phyloP scores from a whole-genome alignment of 1,284 basidiomycete genomes.

The Pisolithus thermaeus region DNA sequence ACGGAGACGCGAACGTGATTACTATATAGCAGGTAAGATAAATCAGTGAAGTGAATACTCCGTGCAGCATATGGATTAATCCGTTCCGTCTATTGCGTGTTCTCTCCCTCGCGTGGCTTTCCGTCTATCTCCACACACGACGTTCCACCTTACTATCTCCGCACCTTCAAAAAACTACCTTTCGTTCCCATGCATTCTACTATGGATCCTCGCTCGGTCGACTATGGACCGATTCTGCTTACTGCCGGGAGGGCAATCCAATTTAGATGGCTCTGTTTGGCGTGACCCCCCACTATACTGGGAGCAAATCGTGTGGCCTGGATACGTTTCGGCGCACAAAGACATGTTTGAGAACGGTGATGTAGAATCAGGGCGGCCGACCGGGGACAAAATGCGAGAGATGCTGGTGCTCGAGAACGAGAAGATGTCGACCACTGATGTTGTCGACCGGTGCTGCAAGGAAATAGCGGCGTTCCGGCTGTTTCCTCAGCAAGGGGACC shows the following conservation, averaged over 20 bases:
- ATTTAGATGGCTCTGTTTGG: conserved; percentile 84
- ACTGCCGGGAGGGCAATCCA: conserved; percentile 63
- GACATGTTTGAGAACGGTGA: conserved; percentile 71
- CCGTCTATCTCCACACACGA: conserved; percentile 15
- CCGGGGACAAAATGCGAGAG: conserved; percentile 40
- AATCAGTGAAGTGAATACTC: conserved; percentile 1
- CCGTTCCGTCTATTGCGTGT: conserved; percentile 1
- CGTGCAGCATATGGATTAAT: conserved; percentile 13
- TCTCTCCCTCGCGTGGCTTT: conserved; percentile 7
- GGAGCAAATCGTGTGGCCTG: conserved; percentile 92
- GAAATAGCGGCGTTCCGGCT: conserved; percentile 27
- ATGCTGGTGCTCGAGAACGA: conserved; percentile 58
- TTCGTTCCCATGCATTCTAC: neutral
- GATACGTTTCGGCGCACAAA: conserved; percentile 80
- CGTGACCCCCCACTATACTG: conserved; percentile 89
- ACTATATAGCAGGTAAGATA: conserved; percentile 81
- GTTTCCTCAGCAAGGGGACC: neutral
- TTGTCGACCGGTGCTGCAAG: conserved; percentile 52
- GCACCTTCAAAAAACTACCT: conserved; percentile 8
- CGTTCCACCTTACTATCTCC: conserved; percentile 20
- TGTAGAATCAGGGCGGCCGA: conserved; percentile 63
- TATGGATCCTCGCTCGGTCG: neutral
- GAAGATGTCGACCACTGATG: conserved; percentile 70
- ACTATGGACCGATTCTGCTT: conserved; percentile 11
- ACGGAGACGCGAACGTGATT: conserved; percentile 78